A percentile compares a stretch with the other conserved stretches of the same genome.
Conservation (phyloP, 1,139 yeast genomes). For the Candida sp. region DNA sequence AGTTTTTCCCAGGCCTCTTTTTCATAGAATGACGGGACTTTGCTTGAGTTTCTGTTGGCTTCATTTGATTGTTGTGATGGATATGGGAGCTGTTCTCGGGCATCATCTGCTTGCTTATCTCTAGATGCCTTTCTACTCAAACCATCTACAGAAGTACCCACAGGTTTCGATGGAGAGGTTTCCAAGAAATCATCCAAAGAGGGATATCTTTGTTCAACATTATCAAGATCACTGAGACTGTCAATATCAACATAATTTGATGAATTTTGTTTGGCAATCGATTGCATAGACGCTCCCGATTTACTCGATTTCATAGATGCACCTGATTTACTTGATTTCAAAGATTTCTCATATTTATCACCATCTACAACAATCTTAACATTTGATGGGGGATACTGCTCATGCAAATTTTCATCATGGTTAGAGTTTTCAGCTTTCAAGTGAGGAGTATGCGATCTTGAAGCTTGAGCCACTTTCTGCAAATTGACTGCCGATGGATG, state of each 20-base stretch:
- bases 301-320: background rate
- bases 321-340: background rate
- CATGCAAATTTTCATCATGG: background rate
- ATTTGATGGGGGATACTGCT: slow-evolving; percentile 6
- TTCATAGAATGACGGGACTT: slow-evolving; percentile 17
- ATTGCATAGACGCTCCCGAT: background rate
- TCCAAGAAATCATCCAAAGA: slow-evolving; percentile 34
- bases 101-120: background rate
- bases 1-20: slow-evolving; percentile 40
- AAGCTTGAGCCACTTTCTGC: slow-evolving; percentile 1
- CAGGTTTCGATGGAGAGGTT: slow-evolving; percentile 4
- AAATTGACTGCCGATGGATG: slow-evolving; percentile 8
- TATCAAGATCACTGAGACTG: slow-evolving; percentile 26
- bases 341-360: background rate
- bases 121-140: background rate
- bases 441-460: slow-evolving; percentile 3
- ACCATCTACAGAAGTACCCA: background rate
- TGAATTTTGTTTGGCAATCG: background rate
- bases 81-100: background rate
- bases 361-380: slow-evolving; percentile 2
- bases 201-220: slow-evolving; percentile 43
- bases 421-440: background rate
- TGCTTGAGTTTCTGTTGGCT: background rate
- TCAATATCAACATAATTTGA: slow-evolving; percentile 6
- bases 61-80: background rate